A percentile compares a stretch with the other conserved stretches of the same genome.
Conservation (phyloP, 2,329 filamentous ascomycete species). For the Emmonsiellopsis sp. region DNA sequence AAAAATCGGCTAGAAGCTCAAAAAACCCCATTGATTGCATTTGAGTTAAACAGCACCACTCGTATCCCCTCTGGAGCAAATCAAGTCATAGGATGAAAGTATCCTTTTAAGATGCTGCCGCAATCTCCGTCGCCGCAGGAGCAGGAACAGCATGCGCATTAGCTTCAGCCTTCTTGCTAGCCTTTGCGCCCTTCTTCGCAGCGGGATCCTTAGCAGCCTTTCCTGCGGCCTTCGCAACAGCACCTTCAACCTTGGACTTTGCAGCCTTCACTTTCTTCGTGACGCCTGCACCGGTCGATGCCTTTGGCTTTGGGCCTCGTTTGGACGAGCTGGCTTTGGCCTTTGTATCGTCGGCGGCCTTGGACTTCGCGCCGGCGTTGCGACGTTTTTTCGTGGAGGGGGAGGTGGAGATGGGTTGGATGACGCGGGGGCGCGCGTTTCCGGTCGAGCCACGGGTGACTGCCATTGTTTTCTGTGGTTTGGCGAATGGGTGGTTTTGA, state of each 20-base stretch:
- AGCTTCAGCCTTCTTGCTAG: background rate
- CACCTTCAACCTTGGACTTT: background rate
- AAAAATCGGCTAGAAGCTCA: no score
- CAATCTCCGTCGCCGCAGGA: background rate
- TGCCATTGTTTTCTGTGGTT: background rate
- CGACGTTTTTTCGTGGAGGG: constrained; percentile 1
- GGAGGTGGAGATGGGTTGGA: constrained; percentile 2
- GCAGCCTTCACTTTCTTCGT: background rate
- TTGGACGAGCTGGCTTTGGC: background rate
- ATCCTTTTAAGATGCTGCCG: no score
- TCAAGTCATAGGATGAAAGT: no score
- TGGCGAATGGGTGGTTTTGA: no score
- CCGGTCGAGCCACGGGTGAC: constrained; percentile 5
- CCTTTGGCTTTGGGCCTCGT: background rate
- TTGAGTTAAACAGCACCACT: no score
- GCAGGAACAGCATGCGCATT: background rate
- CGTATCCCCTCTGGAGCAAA: no score
- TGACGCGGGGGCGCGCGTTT: constrained; percentile 3
- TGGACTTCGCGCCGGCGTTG: background rate
- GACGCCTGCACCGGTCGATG: background rate
- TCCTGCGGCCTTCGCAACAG: background rate
- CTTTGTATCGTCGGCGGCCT: background rate
- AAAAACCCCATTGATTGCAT: no score
- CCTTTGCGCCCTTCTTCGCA: background rate
- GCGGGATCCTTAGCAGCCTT: background rate